A percentile compares a stretch with the other conserved stretches of the same genome.
These are phyloP conservation scores for Colletotrichum sidae DNA, from an alignment of 2,329 filamentous ascomycete species.

Conservation along the genomic window DNA sequence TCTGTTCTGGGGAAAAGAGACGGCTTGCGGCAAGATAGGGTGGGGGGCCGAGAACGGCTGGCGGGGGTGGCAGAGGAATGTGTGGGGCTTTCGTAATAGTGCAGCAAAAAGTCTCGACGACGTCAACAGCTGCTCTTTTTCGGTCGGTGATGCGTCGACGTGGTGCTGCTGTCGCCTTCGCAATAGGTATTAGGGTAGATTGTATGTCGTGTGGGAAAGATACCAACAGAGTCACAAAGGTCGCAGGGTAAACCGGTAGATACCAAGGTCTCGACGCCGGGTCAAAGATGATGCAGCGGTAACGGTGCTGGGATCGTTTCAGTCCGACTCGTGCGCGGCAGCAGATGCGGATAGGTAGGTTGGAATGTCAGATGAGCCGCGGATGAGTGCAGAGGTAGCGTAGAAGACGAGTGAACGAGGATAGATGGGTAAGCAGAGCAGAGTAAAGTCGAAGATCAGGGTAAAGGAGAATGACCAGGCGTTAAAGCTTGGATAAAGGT, in stretches of 20 bases:
- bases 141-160: no score
- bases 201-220: no score
- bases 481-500: no score
- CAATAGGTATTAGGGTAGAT: not conserved
- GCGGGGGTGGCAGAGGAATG: conserved; percentile 11
- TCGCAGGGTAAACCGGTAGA: not conserved
- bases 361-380: conserved; percentile 8
- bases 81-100: not conserved
- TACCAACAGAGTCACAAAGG: no score
- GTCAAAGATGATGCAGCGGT: conserved; percentile 17
- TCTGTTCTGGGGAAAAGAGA: conserved; percentile 15
- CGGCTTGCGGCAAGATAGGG: conserved; percentile 33
- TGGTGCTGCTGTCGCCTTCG: not conserved
- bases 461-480: no score
- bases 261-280: conserved; percentile 14
- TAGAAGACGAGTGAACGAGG: not conserved
- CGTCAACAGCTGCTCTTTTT: not conserved
- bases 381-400: no score
- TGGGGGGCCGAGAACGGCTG: conserved; percentile 37
- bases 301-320: conserved; percentile 13
- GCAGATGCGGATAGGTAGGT: not conserved
- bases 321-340: conserved; percentile 15
- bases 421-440: no score
- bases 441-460: not conserved
- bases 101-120: not conserved